Percentiles rank a stretch among this genome's conserved stretches.
These are phyloP conservation scores for Ophioceras dolichostomum DNA, from an alignment of 2,329 filamentous ascomycete genomes.

Conservation along the genomic window DNA sequence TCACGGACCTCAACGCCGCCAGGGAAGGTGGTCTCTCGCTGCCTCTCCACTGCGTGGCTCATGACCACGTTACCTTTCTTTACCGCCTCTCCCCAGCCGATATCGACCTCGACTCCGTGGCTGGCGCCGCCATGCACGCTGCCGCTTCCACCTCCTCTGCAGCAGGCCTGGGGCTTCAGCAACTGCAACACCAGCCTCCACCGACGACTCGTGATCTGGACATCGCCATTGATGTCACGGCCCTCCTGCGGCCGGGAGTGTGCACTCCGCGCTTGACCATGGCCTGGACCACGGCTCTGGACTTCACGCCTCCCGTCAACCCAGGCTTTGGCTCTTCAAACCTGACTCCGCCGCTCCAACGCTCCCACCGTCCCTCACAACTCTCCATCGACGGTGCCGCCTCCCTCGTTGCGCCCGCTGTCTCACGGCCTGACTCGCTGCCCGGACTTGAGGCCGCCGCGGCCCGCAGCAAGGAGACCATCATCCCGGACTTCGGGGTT, in stretches of 20 bases:
- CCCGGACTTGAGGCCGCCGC: slow-evolving; percentile 44
- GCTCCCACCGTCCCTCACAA: slow-evolving; percentile 49
- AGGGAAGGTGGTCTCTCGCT: slow-evolving; percentile 34
- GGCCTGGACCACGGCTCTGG: slow-evolving; percentile 55
- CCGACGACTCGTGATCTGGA: slow-evolving; percentile 33
- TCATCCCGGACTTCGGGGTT: slow-evolving; percentile 52
- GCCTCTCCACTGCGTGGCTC: slow-evolving; percentile 50
- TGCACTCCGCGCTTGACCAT: slow-evolving; percentile 53
- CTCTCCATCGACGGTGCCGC: slow-evolving; percentile 47
- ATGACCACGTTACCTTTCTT: slow-evolving; percentile 65
- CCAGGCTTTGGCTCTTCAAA: slow-evolving; percentile 42
- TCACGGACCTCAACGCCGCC: slow-evolving; percentile 40
- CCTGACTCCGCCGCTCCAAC: slow-evolving; percentile 45
- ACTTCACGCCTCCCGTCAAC: slow-evolving; percentile 56
- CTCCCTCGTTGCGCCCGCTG: slow-evolving; percentile 44
- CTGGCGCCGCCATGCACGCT: slow-evolving; percentile 19
- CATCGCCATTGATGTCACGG: slow-evolving; percentile 48
- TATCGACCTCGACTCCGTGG: slow-evolving; percentile 25
- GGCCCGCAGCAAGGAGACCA: slow-evolving; percentile 26
- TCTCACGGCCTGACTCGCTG: slow-evolving; percentile 46
- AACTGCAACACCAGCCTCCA: too few relatives aligned
- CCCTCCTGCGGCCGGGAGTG: slow-evolving; percentile 37
- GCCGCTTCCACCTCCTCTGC: background rate
- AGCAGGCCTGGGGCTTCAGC: too few relatives aligned
- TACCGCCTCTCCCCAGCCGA: slow-evolving; percentile 50